Conservation (phyloP, 352 stramenopile genomes). For the Blastocystis sp. region DNA sequence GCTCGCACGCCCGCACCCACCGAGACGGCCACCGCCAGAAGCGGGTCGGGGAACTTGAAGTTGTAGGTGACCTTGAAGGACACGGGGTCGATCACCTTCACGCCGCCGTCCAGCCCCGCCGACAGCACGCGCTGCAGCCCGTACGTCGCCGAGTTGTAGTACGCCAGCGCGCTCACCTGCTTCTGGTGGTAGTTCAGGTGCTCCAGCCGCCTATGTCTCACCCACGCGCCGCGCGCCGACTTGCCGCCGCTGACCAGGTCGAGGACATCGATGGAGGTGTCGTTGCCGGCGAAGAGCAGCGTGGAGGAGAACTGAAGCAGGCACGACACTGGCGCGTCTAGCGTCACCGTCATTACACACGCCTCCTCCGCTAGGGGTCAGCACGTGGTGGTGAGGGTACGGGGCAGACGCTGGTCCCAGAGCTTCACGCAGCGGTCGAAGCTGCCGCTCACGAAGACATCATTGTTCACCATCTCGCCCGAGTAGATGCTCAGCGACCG, state of each 20-base stretch:
- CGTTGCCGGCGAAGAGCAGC: slow-evolving; percentile 29
- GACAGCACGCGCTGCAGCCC: slow-evolving; percentile 12
- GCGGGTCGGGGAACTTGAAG: slow-evolving; percentile 68
- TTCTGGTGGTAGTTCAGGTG: slow-evolving; percentile 44
- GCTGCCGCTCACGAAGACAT: slow-evolving; percentile 58
- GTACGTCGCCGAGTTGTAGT: neutral
- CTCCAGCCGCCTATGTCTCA: slow-evolving; percentile 44
- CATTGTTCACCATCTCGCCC: neutral
- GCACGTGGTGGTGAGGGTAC: neutral
- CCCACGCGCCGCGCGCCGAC: neutral
- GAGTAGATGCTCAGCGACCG: neutral
- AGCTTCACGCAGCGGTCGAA: slow-evolving; percentile 67
- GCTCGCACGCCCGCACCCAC: neutral
- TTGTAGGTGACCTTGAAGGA: slow-evolving; percentile 49
- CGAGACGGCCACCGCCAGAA: slow-evolving; percentile 58
- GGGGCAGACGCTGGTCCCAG: slow-evolving; percentile 48
- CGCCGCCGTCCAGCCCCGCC: slow-evolving; percentile 37
- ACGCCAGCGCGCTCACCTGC: slow-evolving; percentile 27
- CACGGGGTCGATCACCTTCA: slow-evolving; percentile 45
- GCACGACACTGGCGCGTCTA: neutral
- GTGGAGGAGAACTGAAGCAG: slow-evolving; percentile 30
- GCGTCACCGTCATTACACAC: slow-evolving; percentile 24
- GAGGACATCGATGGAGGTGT: slow-evolving; percentile 14
- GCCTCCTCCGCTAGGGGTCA: slow-evolving; percentile 5
- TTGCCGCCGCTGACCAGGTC: slow-evolving; percentile 21